Base-by-base conservation (phyloP, 2,329 filamentous ascomycete species). In the Ilyonectria sp. region DNA sequence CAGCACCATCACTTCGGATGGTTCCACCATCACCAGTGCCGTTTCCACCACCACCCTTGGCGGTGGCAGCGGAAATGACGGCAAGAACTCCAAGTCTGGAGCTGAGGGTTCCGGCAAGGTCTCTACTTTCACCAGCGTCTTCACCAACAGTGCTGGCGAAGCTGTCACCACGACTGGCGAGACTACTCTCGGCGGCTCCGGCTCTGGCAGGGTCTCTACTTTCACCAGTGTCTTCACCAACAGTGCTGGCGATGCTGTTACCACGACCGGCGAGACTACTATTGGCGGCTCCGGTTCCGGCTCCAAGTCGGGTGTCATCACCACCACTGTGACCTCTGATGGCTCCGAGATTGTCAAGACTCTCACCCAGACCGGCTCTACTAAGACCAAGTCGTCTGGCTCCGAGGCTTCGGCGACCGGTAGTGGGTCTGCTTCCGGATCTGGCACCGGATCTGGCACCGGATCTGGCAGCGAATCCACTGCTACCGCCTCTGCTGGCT, bases 11-110 rank as follows among this genome's bases (percentile, higher is more conserved):
- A 76, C 80, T 56, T 80, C 79, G 49, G 81, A 76, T 54, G 75
- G 76, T 37, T 73, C 76, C 50, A 77, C 77, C 63, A 68, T 79
- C 64, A 80, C 79, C 50, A 73, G 77, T 47, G 79, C 82, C n/a
- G 75, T 82, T 23, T 74, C 76, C 40, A 82, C 82, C 54, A 81
- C 79, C 43, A 78, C 79, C 62, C 72, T 77, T 44, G 74, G 74
- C n/a, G 63, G 61, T 37, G 67, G 43, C 15, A 55, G 26, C 17
- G 15, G 15, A 8, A 17, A 43, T n/a, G 55, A 57, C 23, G 35
- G 55, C 15, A 47, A 33, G n/a, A 26, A 52, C 9, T 58, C 74
- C 68, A 70, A 76, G 21, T 37, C 56, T 77, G 37, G 80, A 76
- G 49, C 78, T 69, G 46, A 66, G 49, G 56, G 66, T 31, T 63